phyloP scores from a whole-genome alignment of 169 alveolate genomes.

The Ichthyophthirius multifiliis region DNA sequence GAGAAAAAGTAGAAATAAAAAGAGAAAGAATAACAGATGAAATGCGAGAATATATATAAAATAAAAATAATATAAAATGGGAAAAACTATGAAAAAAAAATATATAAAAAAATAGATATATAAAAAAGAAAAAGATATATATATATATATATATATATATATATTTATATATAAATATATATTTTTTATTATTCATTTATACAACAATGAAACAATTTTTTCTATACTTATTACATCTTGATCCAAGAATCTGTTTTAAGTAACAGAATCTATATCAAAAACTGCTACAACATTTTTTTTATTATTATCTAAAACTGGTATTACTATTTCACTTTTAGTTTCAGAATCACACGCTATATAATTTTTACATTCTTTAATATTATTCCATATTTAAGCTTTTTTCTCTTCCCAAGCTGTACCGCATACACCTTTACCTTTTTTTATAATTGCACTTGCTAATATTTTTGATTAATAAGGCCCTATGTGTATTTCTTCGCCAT shows the following conservation, averaged over 20 bases:
- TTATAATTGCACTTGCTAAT: conserved; percentile 25
- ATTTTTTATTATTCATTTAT: neutral
- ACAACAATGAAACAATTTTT: neutral
- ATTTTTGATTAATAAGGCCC: conserved; percentile 36
- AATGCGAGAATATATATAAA: too few relatives aligned
- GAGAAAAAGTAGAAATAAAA: too few relatives aligned
- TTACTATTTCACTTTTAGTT: conserved; percentile 26
- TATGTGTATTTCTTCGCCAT: conserved; percentile 2
- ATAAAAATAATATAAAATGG: too few relatives aligned
- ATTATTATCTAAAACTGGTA: conserved; percentile 18
- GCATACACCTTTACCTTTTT: conserved; percentile 30
- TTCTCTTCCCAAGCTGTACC: conserved; percentile 24
- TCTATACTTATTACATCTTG: conserved; percentile 16
- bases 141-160: too few relatives aligned
- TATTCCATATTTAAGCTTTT: conserved; percentile 11
- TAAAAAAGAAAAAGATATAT: too few relatives aligned
- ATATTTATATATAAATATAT: too few relatives aligned
- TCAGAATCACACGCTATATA: conserved; percentile 40
- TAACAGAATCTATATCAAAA: conserved; percentile 37
- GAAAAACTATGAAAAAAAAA: too few relatives aligned
- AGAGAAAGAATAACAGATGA: too few relatives aligned
- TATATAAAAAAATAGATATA: too few relatives aligned
- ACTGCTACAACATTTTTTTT: conserved; percentile 13
- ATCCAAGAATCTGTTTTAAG: conserved; percentile 4
- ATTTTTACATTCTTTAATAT: conserved; percentile 28